phyloP scores from a whole-genome alignment of 805 yeast genomes.

The Peterozyma xylosa region DNA sequence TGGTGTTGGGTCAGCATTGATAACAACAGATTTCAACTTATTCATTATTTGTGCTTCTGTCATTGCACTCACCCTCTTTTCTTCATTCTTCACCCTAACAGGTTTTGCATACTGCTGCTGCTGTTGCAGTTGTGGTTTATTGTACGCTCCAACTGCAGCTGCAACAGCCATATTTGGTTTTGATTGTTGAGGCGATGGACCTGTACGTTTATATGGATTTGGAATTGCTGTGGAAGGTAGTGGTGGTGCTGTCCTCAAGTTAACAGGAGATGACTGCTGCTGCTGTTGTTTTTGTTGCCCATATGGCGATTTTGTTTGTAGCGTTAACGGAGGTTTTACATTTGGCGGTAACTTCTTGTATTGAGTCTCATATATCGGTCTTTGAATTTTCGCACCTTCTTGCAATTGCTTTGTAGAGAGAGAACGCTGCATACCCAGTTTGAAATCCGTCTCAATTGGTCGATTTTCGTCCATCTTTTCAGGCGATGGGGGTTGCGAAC shows the following conservation, averaged over 20 bases:
- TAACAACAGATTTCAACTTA: conserved; percentile 75
- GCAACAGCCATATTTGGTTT: conserved; percentile 16
- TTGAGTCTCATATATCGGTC: conserved; percentile 8
- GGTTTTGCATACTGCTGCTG: conserved; percentile 8
- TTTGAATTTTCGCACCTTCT: conserved; percentile 5
- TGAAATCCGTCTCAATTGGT: background rate
- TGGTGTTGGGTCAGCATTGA: conserved; percentile 79
- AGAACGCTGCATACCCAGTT: conserved; percentile 2
- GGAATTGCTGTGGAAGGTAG: conserved; percentile 1
- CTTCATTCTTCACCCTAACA: conserved; percentile 23
- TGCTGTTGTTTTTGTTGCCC: conserved; percentile 15
- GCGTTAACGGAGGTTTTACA: conserved; percentile 6
- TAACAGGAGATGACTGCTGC: conserved; percentile 19
- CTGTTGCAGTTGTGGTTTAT: conserved; percentile 10
- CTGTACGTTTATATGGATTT: background rate
- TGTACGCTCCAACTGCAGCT: conserved; percentile 29
- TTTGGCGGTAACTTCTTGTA: conserved; percentile 2
- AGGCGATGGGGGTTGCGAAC: background rate
- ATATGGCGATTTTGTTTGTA: conserved; percentile 8
- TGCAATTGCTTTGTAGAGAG: conserved; percentile 8
- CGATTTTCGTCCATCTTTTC: background rate
- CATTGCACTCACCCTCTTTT: conserved; percentile 52
- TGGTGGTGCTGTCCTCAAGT: conserved; percentile 15
- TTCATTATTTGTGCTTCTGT: conserved; percentile 85
- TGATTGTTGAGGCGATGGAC: conserved; percentile 16